Conservation (phyloP, 768 basidiomycete species). For the Crassisporium funariophilum region DNA sequence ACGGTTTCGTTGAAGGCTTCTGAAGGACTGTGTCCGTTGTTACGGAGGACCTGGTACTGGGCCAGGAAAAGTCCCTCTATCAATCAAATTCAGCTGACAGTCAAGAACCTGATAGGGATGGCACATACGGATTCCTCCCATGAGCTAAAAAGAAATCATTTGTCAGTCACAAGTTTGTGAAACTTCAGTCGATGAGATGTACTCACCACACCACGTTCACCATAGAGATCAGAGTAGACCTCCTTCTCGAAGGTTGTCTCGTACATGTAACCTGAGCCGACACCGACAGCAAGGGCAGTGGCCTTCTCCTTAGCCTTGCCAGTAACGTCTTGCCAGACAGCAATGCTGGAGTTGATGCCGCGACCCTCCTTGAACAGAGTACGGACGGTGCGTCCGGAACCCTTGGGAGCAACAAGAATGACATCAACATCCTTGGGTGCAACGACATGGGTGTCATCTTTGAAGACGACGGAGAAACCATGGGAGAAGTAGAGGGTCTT, state of each 20-base stretch:
- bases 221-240: constrained; percentile 98
- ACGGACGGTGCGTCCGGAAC: constrained; percentile 97
- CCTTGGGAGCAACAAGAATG: constrained; percentile 98
- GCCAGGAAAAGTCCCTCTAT: constrained; percentile 97
- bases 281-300: constrained; percentile 87
- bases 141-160: constrained; percentile 56
- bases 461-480: constrained; percentile 98
- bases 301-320: constrained; percentile 99
- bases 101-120: background rate
- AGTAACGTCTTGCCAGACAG: constrained; percentile 96
- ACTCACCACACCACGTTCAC: constrained; percentile 98
- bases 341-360: constrained; percentile 94
- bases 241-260: constrained; percentile 99
- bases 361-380: constrained; percentile 99
- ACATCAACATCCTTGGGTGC: constrained; percentile 95
- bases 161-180: constrained; percentile 9
- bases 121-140: constrained; percentile 90
- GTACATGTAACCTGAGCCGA: constrained; percentile 97
- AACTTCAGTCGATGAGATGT: too few species aligned
- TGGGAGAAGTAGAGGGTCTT: constrained; percentile 99
- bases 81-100: constrained; percentile 6
- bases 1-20: constrained; percentile 99
- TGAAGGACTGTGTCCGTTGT: constrained; percentile 94
- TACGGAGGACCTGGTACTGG: constrained; percentile 96
- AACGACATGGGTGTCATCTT: constrained; percentile 93